These are phyloP conservation scores for Neostapfia colusana DNA, from an alignment of 176 grass and related monocot genomes.

Conservation along the genomic window DNA sequence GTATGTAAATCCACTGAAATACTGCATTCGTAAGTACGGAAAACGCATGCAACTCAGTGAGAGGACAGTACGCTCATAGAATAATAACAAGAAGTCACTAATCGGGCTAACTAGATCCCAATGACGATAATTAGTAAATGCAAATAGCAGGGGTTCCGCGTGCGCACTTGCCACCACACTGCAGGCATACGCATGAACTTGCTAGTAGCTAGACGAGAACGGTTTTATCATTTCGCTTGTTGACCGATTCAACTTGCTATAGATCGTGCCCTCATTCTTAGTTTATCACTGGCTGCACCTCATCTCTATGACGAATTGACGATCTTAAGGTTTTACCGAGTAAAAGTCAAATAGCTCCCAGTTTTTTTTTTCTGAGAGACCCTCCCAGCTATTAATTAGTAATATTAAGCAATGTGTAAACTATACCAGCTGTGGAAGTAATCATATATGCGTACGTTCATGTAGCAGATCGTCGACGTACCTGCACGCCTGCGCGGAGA, in stretches of 20 bases:
- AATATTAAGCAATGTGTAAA: background rate
- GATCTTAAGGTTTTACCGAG: background rate
- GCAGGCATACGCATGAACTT: too few species aligned
- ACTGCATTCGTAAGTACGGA: too few species aligned
- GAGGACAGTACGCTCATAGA: too few species aligned
- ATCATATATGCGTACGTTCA: background rate
- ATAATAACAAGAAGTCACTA: too few species aligned
- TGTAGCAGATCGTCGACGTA: background rate
- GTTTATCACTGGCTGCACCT: background rate
- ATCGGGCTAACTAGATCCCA: too few species aligned
- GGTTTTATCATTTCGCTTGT: background rate
- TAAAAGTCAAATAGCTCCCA: background rate
- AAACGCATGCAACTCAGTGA: too few species aligned
- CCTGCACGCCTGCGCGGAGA: background rate
- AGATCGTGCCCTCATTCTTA: background rate
- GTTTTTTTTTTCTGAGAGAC: background rate
- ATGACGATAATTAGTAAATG: too few species aligned
- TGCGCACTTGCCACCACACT: too few species aligned
- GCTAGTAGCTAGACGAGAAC: too few species aligned
- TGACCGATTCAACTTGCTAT: background rate
- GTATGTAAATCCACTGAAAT: too few species aligned
- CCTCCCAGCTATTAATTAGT: background rate
- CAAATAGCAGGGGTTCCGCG: too few species aligned
- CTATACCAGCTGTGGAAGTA: background rate
- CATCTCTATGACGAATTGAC: background rate